phyloP scores from a whole-genome alignment of 495 filamentous ascomycete species.

The Usnea hakonensis region DNA sequence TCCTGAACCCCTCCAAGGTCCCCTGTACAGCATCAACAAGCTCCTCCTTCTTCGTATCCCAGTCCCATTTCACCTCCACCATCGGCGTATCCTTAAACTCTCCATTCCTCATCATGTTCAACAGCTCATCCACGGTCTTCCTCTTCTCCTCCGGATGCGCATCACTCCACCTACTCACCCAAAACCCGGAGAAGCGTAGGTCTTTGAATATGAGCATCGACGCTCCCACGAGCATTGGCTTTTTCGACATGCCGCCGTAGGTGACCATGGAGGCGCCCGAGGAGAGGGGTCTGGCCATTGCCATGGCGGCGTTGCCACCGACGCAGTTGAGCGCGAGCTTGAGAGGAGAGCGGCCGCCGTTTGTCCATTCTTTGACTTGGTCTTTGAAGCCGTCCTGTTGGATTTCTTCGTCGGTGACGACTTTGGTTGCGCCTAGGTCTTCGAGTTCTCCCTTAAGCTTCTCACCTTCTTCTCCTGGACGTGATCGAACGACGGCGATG shows the following conservation, averaged over 20 bases:
- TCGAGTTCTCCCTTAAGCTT: slow-evolving; percentile 61
- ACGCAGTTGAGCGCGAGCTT: slow-evolving; percentile 87
- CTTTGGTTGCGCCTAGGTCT: slow-evolving; percentile 66
- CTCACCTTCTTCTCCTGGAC: slow-evolving; percentile 56
- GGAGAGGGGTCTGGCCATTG: slow-evolving; percentile 61
- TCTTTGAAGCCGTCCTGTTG: slow-evolving; percentile 56
- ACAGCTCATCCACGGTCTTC: slow-evolving; percentile 70
- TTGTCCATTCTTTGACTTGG: slow-evolving; percentile 59
- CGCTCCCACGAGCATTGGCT: slow-evolving; percentile 70
- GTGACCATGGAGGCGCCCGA: slow-evolving; percentile 71
- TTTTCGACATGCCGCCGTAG: slow-evolving; percentile 89
- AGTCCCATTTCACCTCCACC: slow-evolving; percentile 70
- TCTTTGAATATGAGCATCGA: slow-evolving; percentile 86
- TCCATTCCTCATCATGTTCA: slow-evolving; percentile 63
- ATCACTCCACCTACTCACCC: slow-evolving; percentile 86
- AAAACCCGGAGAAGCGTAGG: slow-evolving; percentile 81
- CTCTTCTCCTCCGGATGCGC: slow-evolving; percentile 64
- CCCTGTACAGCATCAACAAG: slow-evolving; percentile 60
- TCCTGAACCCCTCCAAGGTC: slow-evolving; percentile 70
- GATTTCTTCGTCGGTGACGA: slow-evolving; percentile 74
- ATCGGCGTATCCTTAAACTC: slow-evolving; percentile 77
- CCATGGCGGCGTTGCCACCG: slow-evolving; percentile 72
- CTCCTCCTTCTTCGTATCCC: slow-evolving; percentile 58
- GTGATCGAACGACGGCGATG: slow-evolving; percentile 73
- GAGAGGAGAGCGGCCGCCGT: slow-evolving; percentile 57